phyloP scores from a whole-genome alignment of 2,329 filamentous ascomycete genomes.

The Lachnellula subtilissima region DNA sequence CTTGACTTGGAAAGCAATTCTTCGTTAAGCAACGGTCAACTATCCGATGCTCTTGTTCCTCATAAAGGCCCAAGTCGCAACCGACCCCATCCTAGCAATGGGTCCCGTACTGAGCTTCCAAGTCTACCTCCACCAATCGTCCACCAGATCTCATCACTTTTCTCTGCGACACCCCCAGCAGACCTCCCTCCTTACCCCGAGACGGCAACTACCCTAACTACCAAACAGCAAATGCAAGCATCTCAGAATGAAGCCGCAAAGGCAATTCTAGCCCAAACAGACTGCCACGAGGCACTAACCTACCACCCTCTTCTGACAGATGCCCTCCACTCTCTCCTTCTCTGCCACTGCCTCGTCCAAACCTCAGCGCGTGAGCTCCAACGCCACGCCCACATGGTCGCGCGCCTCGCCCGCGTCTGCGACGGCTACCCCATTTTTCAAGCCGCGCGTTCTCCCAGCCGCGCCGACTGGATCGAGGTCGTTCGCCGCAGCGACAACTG shows the following conservation, averaged over 20 bases:
- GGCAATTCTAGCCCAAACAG: constrained; percentile 35
- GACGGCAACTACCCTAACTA: constrained; percentile 32
- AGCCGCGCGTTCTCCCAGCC: constrained; percentile 62
- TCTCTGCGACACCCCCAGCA: constrained; percentile 60
- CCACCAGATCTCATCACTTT: constrained; percentile 60
- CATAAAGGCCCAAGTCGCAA: constrained; percentile 32
- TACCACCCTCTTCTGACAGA: constrained; percentile 79
- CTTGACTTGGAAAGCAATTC: constrained; percentile 30
- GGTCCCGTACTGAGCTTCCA: constrained; percentile 33
- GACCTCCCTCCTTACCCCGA: constrained; percentile 64
- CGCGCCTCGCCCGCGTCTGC: constrained; percentile 65
- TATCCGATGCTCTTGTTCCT: constrained; percentile 41
- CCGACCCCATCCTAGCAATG: constrained; percentile 28
- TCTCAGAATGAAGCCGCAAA: constrained; percentile 29
- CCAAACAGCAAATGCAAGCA: constrained; percentile 29
- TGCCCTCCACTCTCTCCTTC: constrained; percentile 70
- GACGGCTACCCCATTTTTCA: constrained; percentile 82
- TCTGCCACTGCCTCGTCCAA: constrained; percentile 75
- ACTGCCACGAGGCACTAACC: constrained; percentile 61
- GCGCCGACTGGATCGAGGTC: constrained; percentile 77
- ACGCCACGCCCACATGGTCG: constrained; percentile 77
- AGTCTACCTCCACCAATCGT: constrained; percentile 44
- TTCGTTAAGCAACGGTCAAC: constrained; percentile 30
- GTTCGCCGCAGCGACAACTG: constrained; percentile 64
- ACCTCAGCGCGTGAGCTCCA: constrained; percentile 73